Base-by-base conservation (phyloP, 805 yeast species). In the Schwanniomyces pseudopolymorphus region DNA sequence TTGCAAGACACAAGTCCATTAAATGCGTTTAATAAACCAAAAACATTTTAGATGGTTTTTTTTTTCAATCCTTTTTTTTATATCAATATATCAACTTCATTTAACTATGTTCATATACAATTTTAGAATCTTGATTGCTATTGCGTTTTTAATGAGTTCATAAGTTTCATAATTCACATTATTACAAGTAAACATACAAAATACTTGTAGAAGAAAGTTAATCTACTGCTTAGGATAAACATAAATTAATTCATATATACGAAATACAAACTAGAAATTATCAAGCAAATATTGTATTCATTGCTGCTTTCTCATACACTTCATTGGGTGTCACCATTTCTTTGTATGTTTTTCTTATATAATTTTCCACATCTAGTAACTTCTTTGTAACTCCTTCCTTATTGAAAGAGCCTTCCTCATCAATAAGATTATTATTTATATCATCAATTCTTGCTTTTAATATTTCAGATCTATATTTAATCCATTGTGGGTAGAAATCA, bases 401-500 rank as follows among this genome's bases (percentile, higher is more conserved):
- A 39, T 62, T 55, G 45, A 69, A 70, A 1, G 39, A 35, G 1
- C 57, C 60, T 1, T 45, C 39, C n/a, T 42, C 45, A 17, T 45
- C 50, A 17, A 42, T 47, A 26, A 55, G 35, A 4, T 41, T 42
- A 2, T 46, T 45, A 22, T 55, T 57, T 47, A 67, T 53, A 14
- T 43, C 36, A 20, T 61, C 56, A 38, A 67, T 56, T 25, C 67
- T 57, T 14, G 54, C 51, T 40, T 58, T 59, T 27, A 68, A 42
- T 24, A 65, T 47, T 1, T 65, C 59, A 27, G 56, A 46, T 41
- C 75, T 52, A 50, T 61, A 65, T 14, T 56, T 48, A 24, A 69
- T 56, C 75, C 75, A 70, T 46, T 68, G 65, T 10, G 66, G 64
- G 51, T 70, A 70, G 49, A 69, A 70, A 28, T 61, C 63, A 46